Evolutionary conservation across 345 rosid species (phyloP).

Genomic region (Salix exigua): DNA sequence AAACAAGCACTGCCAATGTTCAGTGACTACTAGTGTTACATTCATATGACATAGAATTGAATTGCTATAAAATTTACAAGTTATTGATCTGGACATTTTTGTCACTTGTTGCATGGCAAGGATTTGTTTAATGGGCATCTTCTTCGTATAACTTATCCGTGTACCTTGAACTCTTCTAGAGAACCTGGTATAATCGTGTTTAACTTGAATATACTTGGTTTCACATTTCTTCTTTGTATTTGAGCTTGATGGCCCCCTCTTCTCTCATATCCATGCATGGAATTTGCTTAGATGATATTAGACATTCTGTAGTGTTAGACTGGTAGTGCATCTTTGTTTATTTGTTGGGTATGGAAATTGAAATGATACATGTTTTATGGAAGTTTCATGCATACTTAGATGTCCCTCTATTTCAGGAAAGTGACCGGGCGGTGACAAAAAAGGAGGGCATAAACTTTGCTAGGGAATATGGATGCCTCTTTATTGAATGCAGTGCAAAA

Average conservation of each 20-base stretch:
- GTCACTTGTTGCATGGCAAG: background rate
- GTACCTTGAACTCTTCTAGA: no score
- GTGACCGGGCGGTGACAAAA: conserved; percentile 85
- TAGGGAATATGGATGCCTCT: conserved; percentile 83
- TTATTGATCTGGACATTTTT: background rate
- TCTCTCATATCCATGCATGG: background rate
- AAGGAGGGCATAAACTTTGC: conserved; percentile 90
- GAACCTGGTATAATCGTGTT: no score
- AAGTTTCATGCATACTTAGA: background rate
- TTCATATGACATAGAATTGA: background rate
- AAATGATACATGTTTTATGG: background rate
- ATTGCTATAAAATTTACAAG: background rate
- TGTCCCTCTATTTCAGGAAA: conserved; percentile 51
- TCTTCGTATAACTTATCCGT: no score
- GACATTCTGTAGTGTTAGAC: background rate
- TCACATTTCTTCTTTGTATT: no score
- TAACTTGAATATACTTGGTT: no score
- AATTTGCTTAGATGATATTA: background rate
- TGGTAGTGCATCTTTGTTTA: background rate
- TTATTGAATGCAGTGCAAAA: conserved; percentile 93
- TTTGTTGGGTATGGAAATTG: background rate
- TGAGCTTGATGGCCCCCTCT: no score
- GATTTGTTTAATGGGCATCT: no score
- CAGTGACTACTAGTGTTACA: background rate
- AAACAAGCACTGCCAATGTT: background rate